phyloP scores from a whole-genome alignment of 2,329 filamentous ascomycete species.

The Aspergillus carbonarius region DNA sequence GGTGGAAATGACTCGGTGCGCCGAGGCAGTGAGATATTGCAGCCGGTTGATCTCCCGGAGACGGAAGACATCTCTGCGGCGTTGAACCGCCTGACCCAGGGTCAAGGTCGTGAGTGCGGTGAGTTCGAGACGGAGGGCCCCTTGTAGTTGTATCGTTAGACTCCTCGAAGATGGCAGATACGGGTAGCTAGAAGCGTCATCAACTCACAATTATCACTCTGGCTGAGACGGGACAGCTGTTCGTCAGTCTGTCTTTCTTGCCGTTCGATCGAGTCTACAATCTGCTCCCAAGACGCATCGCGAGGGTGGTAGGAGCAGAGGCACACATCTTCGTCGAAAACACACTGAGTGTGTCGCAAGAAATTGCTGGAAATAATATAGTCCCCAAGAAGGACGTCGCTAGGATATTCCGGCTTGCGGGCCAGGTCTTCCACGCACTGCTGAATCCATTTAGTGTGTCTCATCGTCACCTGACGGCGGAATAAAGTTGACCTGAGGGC shows the following conservation, averaged over 20 bases:
- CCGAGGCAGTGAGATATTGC: background rate
- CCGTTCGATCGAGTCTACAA: background rate
- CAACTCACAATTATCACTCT: constrained; percentile 2
- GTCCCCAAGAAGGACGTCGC: constrained; percentile 4
- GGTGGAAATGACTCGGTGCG: background rate
- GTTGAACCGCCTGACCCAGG: constrained; percentile 9
- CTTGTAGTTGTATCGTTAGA: background rate
- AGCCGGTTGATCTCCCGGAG: constrained; percentile 4
- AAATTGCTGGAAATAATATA: constrained; percentile 2
- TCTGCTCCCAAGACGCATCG: background rate
- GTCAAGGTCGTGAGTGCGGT: background rate
- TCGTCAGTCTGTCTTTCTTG: background rate
- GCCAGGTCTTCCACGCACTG: constrained; percentile 4
- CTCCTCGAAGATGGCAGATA: too few relatives aligned
- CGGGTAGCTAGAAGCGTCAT: background rate
- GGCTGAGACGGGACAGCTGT: background rate
- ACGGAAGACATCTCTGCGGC: background rate
- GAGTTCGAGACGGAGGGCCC: constrained; percentile 7
- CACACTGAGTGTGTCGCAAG: background rate
- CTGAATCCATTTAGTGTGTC: constrained; percentile 11
- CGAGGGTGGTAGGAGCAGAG: background rate
- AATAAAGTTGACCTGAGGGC: constrained; percentile 8
- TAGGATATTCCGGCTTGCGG: constrained; percentile 6
- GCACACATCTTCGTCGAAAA: background rate
- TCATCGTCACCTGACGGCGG: constrained; percentile 12